Base-by-base conservation (phyloP, 805 yeast species). In the Metschnikowia amazonensis region DNA sequence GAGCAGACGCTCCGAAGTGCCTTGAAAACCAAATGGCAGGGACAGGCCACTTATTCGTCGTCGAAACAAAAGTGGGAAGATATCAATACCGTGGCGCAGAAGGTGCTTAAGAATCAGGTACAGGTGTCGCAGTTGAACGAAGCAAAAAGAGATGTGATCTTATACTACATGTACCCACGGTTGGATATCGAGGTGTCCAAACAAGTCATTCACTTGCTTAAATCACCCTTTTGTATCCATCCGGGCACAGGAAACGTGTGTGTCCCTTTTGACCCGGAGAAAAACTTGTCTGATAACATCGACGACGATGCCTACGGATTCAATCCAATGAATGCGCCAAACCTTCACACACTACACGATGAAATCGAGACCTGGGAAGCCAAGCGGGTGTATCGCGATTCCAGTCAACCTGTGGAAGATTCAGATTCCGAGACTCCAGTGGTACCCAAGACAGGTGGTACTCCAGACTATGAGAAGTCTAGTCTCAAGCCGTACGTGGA, bases 201-300 rank as follows among this genome's bases (percentile, higher is more conserved):
- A 54, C 94, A 86, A 62, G 74, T 90, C 59, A 88, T 83, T 67
- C 99, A 94, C 71, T 81, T 94, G 66, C 76, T 94, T 57, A 94
- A 94, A 62, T 86, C 97, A 1, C 99, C 99, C 14, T 94, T 94
- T 63, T 92, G 98, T 70, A 82, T 94, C 35, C 99, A 94, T 64
- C 99, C 99, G 1, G 83, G 89, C 2, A 94, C 99, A 0, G 97
- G 97, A 6, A 85, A 87, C 57, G 86, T 94, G 3, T 94, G 98
- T 78, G 96, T 94, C 6, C 97, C 98, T 0, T 84, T 80, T 51
- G 81, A 79, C 55, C 81, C 83, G 1, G 45, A 51, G 3, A 60
- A 67, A 32, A 70, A 69, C 50, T 52, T 71, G 29, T 59, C 66
- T 6, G 59, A 56, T 16, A 60, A 66, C 42, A 38, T 44, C 20